Conservation (phyloP, 169 alveolate species). For the Cryptosporidium ubiquitum region DNA sequence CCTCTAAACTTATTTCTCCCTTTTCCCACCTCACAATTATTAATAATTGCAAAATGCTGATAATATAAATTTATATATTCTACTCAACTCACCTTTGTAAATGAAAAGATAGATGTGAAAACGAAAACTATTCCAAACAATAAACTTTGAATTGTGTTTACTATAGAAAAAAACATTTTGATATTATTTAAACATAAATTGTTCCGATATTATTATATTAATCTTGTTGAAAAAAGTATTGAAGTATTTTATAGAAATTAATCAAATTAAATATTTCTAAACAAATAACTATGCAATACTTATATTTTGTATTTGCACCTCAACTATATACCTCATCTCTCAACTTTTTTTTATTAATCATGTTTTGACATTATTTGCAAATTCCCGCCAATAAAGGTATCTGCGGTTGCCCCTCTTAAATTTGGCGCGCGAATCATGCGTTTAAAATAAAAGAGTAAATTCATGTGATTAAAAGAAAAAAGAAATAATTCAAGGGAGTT, state of each 20-base stretch:
- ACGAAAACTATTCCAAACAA: neutral
- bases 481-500: too few relatives aligned
- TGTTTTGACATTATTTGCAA: neutral
- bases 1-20: neutral
- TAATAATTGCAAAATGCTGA: neutral
- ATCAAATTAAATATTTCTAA: neutral
- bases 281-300: neutral
- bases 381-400: slow-evolving; percentile 18
- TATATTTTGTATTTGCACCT: neutral
- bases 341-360: neutral
- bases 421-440: slow-evolving; percentile 8
- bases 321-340: neutral
- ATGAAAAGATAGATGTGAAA: neutral
- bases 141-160: neutral
- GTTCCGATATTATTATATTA: neutral
- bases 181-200: neutral
- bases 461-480: neutral
- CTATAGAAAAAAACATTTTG: neutral
- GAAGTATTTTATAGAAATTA: neutral
- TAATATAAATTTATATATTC: too few relatives aligned
- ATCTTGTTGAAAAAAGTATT: neutral
- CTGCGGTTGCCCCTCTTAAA: neutral
- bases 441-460: neutral
- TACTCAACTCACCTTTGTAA: neutral
- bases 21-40: neutral